These are phyloP conservation scores for Dimargaris cristalligena DNA, from an alignment of 192 early-diverging fungal genomes.

Conservation along the genomic window DNA sequence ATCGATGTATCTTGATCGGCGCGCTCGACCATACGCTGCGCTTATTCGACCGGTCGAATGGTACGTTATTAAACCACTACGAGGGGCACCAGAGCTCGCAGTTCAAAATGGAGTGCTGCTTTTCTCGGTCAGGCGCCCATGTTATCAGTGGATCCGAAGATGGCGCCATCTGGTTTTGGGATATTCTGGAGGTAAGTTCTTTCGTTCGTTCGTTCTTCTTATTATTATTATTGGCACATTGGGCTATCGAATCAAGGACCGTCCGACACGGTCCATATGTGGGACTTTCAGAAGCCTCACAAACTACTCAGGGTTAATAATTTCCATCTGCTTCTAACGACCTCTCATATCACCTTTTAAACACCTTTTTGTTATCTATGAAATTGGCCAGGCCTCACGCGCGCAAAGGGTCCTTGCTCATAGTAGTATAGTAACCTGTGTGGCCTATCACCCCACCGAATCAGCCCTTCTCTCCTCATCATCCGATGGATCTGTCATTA, in stretches of 20 bases:
- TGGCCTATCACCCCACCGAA: not conserved
- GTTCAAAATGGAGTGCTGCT: slow-evolving; percentile 57
- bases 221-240: too few species aligned
- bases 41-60: slow-evolving; percentile 66
- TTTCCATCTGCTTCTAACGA: too few species aligned
- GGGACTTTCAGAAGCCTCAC: too few species aligned
- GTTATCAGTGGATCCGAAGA: slow-evolving; percentile 84
- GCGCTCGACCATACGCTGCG: slow-evolving; percentile 65
- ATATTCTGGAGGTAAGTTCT: slow-evolving; percentile 41
- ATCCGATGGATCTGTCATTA: not conserved
- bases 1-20: slow-evolving; percentile 55
- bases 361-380: too few species aligned
- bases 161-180: slow-evolving; percentile 73
- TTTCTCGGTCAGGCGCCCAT: slow-evolving; percentile 49
- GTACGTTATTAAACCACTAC: slow-evolving; percentile 52
- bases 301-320: too few species aligned
- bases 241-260: too few species aligned
- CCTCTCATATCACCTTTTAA: too few species aligned
- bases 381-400: too few species aligned
- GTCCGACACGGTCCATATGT: too few species aligned
- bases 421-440: not conserved
- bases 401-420: too few species aligned
- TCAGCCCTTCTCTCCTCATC: not conserved
- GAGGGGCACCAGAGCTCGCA: slow-evolving; percentile 62
- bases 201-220: too few species aligned